Conservation (phyloP, 768 basidiomycete genomes). For the Phlebiopsis flavidoalba region DNA sequence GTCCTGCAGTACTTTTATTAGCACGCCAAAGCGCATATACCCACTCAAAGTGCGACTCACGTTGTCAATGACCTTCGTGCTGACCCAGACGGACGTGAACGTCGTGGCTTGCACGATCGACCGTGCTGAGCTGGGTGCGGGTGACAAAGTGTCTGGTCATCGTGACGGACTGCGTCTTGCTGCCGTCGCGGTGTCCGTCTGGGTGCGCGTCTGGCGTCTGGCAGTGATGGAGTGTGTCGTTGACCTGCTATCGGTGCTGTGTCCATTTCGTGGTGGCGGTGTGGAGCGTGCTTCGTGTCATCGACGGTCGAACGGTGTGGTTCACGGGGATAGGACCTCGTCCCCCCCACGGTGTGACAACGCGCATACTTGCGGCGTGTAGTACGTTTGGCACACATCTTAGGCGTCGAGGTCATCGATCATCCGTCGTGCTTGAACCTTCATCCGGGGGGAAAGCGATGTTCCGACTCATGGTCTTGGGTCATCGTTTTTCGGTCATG, state of each 20-base stretch:
- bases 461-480: too few species aligned
- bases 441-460: too few species aligned
- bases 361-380: too few species aligned
- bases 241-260: conserved; percentile 47
- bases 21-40: not conserved
- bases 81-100: conserved; percentile 45
- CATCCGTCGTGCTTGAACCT: too few species aligned
- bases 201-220: conserved; percentile 29
- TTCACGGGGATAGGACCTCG: too few species aligned
- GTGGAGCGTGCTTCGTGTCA: too few species aligned
- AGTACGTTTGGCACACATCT: too few species aligned
- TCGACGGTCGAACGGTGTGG: too few species aligned
- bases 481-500: too few species aligned
- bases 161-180: conserved; percentile 40
- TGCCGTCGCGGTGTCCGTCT: conserved; percentile 30
- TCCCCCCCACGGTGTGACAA: too few species aligned
- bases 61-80: conserved; percentile 55
- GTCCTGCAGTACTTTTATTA: conserved; percentile 32
- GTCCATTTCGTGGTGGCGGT: conserved; percentile 67
- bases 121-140: conserved; percentile 44
- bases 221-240: too few species aligned
- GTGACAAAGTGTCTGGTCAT: conserved; percentile 55
- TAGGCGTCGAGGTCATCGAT: too few species aligned
- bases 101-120: conserved; percentile 52
- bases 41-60: conserved; percentile 30